phyloP scores from a whole-genome alignment of 2,329 filamentous ascomycete species.

The Phoma sp. region DNA sequence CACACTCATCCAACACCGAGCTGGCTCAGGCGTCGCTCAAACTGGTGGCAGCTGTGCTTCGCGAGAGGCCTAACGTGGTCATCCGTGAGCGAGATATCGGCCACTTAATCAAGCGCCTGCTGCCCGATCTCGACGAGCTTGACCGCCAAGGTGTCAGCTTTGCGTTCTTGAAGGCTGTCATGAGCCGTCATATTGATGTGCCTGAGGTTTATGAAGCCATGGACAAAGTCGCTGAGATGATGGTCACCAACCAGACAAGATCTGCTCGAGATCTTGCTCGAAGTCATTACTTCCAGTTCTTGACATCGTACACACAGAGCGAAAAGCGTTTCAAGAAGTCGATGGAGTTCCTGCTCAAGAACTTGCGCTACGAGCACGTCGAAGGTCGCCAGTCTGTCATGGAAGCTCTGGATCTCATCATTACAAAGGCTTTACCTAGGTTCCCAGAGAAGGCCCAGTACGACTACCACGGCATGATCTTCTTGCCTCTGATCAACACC shows the following conservation, averaged over 20 bases:
- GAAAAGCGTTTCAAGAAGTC: constrained; percentile 90
- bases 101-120: constrained; percentile 80
- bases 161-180: constrained; percentile 87
- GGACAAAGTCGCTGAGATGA: constrained; percentile 81
- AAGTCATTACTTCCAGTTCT: constrained; percentile 90
- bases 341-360: constrained; percentile 85
- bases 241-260: constrained; percentile 95
- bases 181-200: constrained; percentile 85
- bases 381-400: constrained; percentile 91
- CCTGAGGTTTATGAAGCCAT: constrained; percentile 89
- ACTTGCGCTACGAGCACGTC: constrained; percentile 87
- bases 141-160: constrained; percentile 93
- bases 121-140: constrained; percentile 90
- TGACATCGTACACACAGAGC: constrained; percentile 92
- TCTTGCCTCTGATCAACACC: constrained; percentile 84
- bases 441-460: constrained; percentile 76
- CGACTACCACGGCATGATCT: constrained; percentile 81
- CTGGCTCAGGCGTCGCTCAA: constrained; percentile 88
- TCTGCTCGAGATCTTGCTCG: constrained; percentile 86
- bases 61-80: constrained; percentile 77
- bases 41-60: constrained; percentile 81
- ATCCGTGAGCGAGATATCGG: constrained; percentile 85
- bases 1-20: constrained; percentile 80
- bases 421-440: constrained; percentile 69
- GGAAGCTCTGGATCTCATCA: constrained; percentile 86